Base-by-base conservation (phyloP, 345 rosid species). In the Litchi chinensis region DNA sequence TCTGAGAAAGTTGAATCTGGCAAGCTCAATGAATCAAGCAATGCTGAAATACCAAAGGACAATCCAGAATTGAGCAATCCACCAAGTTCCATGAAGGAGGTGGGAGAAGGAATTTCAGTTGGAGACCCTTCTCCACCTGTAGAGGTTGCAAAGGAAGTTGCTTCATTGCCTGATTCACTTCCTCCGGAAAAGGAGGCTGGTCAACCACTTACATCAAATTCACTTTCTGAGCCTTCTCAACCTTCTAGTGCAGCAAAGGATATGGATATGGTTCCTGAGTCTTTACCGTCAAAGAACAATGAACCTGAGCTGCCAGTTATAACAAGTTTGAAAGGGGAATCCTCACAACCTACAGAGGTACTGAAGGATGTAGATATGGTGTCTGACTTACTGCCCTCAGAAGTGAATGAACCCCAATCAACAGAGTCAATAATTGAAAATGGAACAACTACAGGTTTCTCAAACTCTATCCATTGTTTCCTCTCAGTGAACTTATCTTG, bases 341-440 rank as follows among this genome's bases (percentile, higher is more conserved):
- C 75, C 59, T 70, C 57, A 10, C 68, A 83, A 28, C 54, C 75
- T 26, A 65, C 79, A 40, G 89, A 82, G 72, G 60, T 69, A 62
- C 60, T 83, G 28, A 83, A 84, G 79, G 91, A 85, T 81, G 84
- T 79, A 46, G 89, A 78, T 80, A 82, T 86, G 86, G 44, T 70
- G 65, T 79, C 84, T 57, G 66, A 60, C 85, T 80, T 86, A 28
- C 74, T 75, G 52, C 76, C 86, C 28, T 26, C 80, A 12, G 87
- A 79, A 60, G 62, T 46, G 56, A 75, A 79, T 19, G 83, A 81
- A 43, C 70, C 80, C 73, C 65, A 10, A 70, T 78, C 69, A 43
- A 82, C 80, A 60, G 78, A 71, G 28, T 59, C 75, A 63, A 18
- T 66, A 26, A 70, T 77, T 60, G 86, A 73, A 76, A 85, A 79